Conservation (phyloP, 495 filamentous ascomycete species). For the Parmelia sp. region DNA sequence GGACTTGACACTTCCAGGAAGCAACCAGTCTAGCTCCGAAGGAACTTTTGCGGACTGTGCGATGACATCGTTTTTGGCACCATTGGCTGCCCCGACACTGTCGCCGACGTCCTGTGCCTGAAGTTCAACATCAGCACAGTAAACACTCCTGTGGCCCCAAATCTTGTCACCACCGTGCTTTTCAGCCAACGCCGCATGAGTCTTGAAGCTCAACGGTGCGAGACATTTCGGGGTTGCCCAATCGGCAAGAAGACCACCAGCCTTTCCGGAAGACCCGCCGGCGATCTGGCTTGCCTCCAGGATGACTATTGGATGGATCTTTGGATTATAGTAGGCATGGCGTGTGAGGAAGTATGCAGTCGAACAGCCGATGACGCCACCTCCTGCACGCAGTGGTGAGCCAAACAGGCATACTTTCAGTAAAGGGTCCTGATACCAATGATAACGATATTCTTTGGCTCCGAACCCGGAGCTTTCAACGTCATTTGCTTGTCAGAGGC, state of each 20-base stretch:
- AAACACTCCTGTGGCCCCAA: slow-evolving; percentile 23
- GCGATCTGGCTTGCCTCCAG: slow-evolving; percentile 84
- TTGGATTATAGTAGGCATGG: slow-evolving; percentile 70
- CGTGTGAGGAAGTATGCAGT: slow-evolving; percentile 87
- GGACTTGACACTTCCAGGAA: slow-evolving; percentile 11
- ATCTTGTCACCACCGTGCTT: slow-evolving; percentile 22
- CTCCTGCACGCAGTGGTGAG: slow-evolving; percentile 48
- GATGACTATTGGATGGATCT: slow-evolving; percentile 68
- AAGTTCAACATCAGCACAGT: slow-evolving; percentile 20
- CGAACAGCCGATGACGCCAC: slow-evolving; percentile 87
- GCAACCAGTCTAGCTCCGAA: slow-evolving; percentile 17
- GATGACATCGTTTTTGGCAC: neutral
- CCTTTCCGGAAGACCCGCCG: slow-evolving; percentile 86
- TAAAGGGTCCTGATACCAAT: too few species aligned
- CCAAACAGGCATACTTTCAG: neutral
- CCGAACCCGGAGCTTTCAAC: too few species aligned
- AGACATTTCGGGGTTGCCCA: slow-evolving; percentile 25
- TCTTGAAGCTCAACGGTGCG: slow-evolving; percentile 22
- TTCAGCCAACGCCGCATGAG: slow-evolving; percentile 17
- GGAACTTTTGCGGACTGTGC: slow-evolving; percentile 2
- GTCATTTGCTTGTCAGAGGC: too few species aligned
- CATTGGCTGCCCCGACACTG: neutral
- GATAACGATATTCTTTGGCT: too few species aligned
- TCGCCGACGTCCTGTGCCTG: slow-evolving; percentile 16
- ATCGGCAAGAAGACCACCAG: slow-evolving; percentile 55